Evolutionary conservation across 2,329 filamentous ascomycete species (phyloP).

Genomic region (Davidsoniella neocaledoniae): DNA sequence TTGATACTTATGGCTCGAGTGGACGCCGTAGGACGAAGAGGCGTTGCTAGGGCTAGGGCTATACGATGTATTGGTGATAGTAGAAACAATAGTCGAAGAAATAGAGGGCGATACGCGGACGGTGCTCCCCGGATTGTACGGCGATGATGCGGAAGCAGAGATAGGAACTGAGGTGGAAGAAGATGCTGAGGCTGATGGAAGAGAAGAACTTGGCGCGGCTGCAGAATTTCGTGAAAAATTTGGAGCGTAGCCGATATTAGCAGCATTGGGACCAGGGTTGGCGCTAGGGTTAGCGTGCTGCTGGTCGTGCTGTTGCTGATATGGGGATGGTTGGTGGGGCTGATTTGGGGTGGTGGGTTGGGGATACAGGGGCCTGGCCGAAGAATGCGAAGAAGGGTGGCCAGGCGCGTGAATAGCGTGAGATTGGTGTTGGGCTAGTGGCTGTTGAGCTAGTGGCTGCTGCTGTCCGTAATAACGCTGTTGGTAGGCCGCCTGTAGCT

Average conservation of each 20-base stretch:
- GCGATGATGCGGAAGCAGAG: neutral
- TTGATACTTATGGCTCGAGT: conserved; percentile 1
- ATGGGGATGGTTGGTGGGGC: conserved; percentile 2
- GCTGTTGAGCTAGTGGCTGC: conserved; percentile 5
- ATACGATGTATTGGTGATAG: neutral
- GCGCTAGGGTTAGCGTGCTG: neutral
- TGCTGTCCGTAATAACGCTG: conserved; percentile 17
- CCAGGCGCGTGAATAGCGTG: neutral
- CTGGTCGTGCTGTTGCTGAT: neutral
- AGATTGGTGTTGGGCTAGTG: conserved; percentile 3
- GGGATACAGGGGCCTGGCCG: conserved; percentile 8
- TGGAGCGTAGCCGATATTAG: conserved; percentile 4
- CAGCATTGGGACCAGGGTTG: neutral
- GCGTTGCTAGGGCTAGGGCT: neutral
- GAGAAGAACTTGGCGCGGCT: conserved; percentile 3
- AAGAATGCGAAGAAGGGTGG: conserved; percentile 9
- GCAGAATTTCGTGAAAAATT: conserved; percentile 8
- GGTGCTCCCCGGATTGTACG: neutral
- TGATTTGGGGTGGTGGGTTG: conserved; percentile 3
- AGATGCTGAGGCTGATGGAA: conserved; percentile 9
- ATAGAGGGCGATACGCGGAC: neutral
- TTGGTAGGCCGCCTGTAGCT: conserved; percentile 9
- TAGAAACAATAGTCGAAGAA: neutral
- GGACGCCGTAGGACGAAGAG: neutral
- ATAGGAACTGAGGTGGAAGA: neutral